phyloP scores from a whole-genome alignment of 2,329 filamentous ascomycete species.

The Trichoderma guizhouense region DNA sequence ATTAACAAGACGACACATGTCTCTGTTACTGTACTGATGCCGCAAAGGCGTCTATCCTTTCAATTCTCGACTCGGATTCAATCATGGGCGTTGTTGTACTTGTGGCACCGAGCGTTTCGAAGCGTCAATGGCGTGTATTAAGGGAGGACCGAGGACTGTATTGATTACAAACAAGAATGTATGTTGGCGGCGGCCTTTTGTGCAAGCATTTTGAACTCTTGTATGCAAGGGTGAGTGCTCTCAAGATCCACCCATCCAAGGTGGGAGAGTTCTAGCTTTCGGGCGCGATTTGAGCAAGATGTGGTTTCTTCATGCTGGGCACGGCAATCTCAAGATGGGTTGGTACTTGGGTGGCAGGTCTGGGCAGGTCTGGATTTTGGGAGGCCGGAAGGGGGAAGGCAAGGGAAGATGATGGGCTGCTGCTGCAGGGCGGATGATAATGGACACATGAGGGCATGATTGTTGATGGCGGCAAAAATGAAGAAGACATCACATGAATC shows the following conservation, averaged over 20 bases:
- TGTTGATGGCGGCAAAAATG: slow-evolving; percentile 16
- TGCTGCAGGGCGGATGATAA: slow-evolving; percentile 19
- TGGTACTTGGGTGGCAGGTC: slow-evolving; percentile 11
- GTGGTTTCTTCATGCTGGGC: slow-evolving; percentile 9
- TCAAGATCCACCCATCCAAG: slow-evolving; percentile 2
- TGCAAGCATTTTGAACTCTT: slow-evolving; percentile 17
- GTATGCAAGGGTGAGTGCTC: slow-evolving; percentile 3
- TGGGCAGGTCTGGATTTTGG: slow-evolving; percentile 12
- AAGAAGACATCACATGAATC: slow-evolving; percentile 18
- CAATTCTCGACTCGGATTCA: neutral
- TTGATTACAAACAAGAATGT: slow-evolving; percentile 14
- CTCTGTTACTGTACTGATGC: neutral
- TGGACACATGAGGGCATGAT: slow-evolving; percentile 22
- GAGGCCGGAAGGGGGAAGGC: neutral
- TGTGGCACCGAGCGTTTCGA: neutral
- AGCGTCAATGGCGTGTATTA: slow-evolving; percentile 2
- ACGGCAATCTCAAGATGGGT: slow-evolving; percentile 14
- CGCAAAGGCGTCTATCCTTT: neutral
- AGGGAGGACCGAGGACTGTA: slow-evolving; percentile 12
- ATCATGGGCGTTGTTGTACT: neutral
- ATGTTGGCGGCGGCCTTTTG: slow-evolving; percentile 17
- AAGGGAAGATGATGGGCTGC: neutral
- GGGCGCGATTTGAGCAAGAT: slow-evolving; percentile 1
- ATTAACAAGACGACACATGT: neutral
- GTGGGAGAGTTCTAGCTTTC: neutral